Conservation (phyloP, 768 basidiomycete species). For the Collybia sordida region DNA sequence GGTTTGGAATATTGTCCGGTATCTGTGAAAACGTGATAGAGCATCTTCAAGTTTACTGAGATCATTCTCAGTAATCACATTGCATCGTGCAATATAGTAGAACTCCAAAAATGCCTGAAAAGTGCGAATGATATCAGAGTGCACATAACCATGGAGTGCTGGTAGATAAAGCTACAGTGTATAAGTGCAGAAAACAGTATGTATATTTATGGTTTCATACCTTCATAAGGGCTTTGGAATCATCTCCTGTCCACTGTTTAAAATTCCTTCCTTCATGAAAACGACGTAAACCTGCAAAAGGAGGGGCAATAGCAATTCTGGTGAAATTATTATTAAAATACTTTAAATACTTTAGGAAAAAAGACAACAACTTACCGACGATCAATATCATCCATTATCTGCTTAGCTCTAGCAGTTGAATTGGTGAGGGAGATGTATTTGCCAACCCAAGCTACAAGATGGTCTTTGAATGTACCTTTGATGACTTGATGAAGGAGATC, state of each 20-base stretch:
- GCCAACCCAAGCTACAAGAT: not conserved
- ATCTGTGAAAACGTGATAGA: conserved; percentile 19
- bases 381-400: conserved; percentile 1
- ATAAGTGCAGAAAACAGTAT: not conserved
- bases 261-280: not conserved
- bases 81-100: conserved; percentile 18
- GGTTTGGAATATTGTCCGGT: conserved; percentile 21
- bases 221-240: conserved; percentile 1
- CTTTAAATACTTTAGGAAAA: not conserved
- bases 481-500: conserved; percentile 31
- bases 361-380: not conserved
- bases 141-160: not conserved
- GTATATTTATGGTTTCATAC: not conserved
- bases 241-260: not conserved
- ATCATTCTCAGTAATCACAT: conserved; percentile 12
- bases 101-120: conserved; percentile 25
- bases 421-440: not conserved
- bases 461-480: conserved; percentile 18
- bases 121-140: conserved; percentile 10
- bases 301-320: not conserved
- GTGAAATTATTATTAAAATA: not conserved
- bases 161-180: not conserved
- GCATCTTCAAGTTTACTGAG: conserved; percentile 18
- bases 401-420: not conserved
- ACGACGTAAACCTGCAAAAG: not conserved